Conservation (phyloP, 495 filamentous ascomycete species). For the Penicillium atrosanguineum region DNA sequence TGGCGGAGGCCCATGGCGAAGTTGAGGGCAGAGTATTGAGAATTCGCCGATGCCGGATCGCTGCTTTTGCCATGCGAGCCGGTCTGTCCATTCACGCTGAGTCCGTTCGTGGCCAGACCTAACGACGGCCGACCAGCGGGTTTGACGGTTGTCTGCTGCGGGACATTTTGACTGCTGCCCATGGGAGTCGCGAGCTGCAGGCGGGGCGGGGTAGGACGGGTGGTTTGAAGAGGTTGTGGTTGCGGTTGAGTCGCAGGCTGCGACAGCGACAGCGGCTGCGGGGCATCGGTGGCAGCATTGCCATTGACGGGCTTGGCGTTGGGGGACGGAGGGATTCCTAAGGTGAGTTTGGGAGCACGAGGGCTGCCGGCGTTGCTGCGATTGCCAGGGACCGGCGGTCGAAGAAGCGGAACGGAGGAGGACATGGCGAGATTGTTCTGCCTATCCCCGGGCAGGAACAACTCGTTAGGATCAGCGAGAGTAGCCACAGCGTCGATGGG, state of each 20-base stretch:
- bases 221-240: constrained; percentile 27
- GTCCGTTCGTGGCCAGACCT: constrained; percentile 51
- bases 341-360: constrained; percentile 73
- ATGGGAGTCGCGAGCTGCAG: constrained; percentile 82
- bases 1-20: constrained; percentile 66
- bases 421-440: constrained; percentile 66
- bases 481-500: constrained; percentile 42
- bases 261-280: constrained; percentile 13
- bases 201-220: constrained; percentile 61
- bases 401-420: constrained; percentile 76
- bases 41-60: constrained; percentile 77
- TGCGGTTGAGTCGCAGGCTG: constrained; percentile 1
- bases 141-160: constrained; percentile 55
- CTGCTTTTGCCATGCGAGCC: constrained; percentile 69
- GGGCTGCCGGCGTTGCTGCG: constrained; percentile 55
- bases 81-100: constrained; percentile 73
- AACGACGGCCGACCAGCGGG: constrained; percentile 51
- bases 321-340: constrained; percentile 84
- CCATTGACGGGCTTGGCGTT: constrained; percentile 65
- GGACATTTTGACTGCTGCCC: constrained; percentile 63
- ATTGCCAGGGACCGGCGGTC: constrained; percentile 76
- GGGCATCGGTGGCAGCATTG: constrained; percentile 23
- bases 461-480: constrained; percentile 46
- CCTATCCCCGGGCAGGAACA: constrained; percentile 48
- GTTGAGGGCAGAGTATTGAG: constrained; percentile 73